Conservation (phyloP, 2,329 filamentous ascomycete species). For the Penicillium sp. region DNA sequence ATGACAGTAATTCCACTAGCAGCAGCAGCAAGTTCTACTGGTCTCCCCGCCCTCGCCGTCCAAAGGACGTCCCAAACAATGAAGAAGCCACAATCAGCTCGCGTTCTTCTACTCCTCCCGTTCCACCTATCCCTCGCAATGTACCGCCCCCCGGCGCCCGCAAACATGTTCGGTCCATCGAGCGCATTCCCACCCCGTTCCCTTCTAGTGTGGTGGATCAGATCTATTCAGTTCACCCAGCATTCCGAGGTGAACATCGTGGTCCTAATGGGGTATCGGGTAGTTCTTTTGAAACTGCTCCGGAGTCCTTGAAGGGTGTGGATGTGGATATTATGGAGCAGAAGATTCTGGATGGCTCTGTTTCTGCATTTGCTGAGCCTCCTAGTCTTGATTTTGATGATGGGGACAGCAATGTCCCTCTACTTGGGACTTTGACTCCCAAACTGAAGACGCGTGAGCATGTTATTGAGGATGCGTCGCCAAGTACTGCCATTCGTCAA, state of each 20-base stretch:
- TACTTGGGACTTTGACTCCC: background rate
- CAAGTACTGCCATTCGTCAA: background rate
- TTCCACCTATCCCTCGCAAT: background rate
- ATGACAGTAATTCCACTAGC: constrained; percentile 4
- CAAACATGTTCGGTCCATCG: background rate
- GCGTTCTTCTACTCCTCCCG: constrained; percentile 5
- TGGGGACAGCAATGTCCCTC: background rate
- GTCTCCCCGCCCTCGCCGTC: constrained; percentile 5
- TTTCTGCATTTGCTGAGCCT: background rate
- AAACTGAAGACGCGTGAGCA: background rate
- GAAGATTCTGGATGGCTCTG: background rate
- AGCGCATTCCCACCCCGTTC: background rate
- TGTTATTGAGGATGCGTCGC: background rate
- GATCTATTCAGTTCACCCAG: background rate
- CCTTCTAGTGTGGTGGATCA: background rate
- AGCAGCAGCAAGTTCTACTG: constrained; percentile 8
- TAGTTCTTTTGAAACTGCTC: background rate
- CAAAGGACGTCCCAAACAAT: background rate
- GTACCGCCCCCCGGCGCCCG: background rate
- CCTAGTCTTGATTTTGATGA: background rate
- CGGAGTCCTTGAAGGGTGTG: background rate
- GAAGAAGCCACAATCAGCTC: background rate
- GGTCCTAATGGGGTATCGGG: background rate
- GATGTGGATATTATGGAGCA: background rate
- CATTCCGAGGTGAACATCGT: background rate